Conservation (phyloP, 441 rosid species). For the Pelargonium australe region DNA sequence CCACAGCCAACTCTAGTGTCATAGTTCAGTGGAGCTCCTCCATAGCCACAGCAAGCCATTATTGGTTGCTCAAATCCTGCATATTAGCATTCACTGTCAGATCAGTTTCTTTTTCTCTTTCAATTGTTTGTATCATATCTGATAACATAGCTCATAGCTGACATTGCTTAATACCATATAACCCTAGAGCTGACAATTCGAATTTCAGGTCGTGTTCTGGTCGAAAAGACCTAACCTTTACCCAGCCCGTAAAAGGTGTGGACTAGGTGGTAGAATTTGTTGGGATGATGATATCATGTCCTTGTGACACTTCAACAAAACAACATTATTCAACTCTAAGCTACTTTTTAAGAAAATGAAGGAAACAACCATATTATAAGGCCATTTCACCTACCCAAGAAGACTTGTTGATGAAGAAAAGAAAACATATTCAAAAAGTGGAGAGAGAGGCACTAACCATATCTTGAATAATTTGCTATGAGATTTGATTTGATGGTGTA, state of each 20-base stretch:
- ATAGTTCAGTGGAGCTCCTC: constrained; percentile 79
- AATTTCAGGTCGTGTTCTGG: too few relatives aligned
- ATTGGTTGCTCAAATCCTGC: constrained; percentile 82
- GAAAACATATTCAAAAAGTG: neutral
- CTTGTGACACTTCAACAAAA: neutral
- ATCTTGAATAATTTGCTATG: constrained; percentile 60
- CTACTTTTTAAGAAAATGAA: neutral
- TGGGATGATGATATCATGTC: neutral
- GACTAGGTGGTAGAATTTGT: neutral
- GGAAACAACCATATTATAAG: too few relatives aligned
- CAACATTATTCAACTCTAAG: neutral
- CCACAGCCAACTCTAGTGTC: constrained; percentile 65
- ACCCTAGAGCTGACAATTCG: too few relatives aligned
- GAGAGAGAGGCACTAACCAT: constrained; percentile 37
- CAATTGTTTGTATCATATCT: too few relatives aligned
- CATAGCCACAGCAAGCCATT: constrained; percentile 84
- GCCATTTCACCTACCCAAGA: too few relatives aligned
- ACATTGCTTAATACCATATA: neutral
- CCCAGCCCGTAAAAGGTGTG: too few relatives aligned
- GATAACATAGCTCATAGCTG: too few relatives aligned
- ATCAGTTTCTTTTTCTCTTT: neutral
- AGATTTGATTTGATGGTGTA: constrained; percentile 65
- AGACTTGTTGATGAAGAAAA: too few relatives aligned
- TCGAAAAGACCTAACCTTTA: too few relatives aligned
- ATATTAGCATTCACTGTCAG: constrained; percentile 14